Conservation (phyloP, 2,329 filamentous ascomycete species). For the Trichoderma brevicompactum region DNA sequence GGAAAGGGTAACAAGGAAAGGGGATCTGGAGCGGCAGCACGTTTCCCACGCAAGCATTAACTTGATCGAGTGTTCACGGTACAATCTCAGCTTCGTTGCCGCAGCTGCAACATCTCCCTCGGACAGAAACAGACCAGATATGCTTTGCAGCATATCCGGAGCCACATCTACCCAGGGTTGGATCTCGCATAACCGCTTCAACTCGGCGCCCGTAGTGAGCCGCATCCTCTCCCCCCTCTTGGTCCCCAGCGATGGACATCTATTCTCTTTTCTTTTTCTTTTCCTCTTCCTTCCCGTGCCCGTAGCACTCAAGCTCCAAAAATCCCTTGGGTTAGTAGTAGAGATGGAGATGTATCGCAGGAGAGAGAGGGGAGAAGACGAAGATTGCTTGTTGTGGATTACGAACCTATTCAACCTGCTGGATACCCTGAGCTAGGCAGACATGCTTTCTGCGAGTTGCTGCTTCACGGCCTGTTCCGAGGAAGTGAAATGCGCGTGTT, state of each 20-base stretch:
- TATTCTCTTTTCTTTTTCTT: neutral
- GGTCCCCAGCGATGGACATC: conserved; percentile 14
- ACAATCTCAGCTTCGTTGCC: conserved; percentile 84
- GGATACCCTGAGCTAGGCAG: neutral
- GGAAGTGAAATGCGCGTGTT: neutral
- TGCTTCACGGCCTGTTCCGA: neutral
- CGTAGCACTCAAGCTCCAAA: neutral
- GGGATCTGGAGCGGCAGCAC: conserved; percentile 79
- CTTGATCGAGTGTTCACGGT: conserved; percentile 98
- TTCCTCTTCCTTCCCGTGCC: neutral
- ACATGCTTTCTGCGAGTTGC: neutral
- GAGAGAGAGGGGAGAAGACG: conserved; percentile 36
- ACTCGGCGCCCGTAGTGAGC: conserved; percentile 88
- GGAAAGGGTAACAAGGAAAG: conserved; percentile 34
- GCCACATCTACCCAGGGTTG: conserved; percentile 48
- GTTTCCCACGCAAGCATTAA: conserved; percentile 99
- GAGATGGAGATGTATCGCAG: conserved; percentile 28
- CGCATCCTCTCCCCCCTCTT: conserved; percentile 50
- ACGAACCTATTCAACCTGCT: conserved; percentile 29
- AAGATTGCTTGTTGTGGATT: conserved; percentile 26
- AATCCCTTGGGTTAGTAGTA: neutral
- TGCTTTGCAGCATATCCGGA: neutral
- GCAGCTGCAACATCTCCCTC: conserved; percentile 48
- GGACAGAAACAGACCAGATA: neutral
- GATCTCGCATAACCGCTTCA: conserved; percentile 53